Percentiles rank a stretch among this genome's conserved stretches.
Evolutionary conservation across 1,284 basidiomycete genomes (phyloP).

Genomic region (Omphalotus olearius): DNA sequence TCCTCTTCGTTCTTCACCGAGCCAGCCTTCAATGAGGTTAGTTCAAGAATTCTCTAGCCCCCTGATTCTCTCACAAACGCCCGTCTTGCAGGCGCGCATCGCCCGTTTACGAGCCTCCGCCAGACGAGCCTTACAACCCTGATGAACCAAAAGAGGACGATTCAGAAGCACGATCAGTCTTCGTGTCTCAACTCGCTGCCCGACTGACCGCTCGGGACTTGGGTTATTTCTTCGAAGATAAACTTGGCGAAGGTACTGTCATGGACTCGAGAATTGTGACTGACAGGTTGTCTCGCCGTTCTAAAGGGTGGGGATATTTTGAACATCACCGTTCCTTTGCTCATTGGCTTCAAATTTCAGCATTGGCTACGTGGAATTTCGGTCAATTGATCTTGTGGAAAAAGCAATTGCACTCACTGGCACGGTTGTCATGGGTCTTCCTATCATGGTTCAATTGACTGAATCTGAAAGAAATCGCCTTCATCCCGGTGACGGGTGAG

Average conservation of each 20-base stretch:
- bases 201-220: constrained; percentile 93
- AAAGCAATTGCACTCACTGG: constrained; percentile 88
- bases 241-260: constrained; percentile 87
- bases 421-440: constrained; percentile 95
- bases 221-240: constrained; percentile 98
- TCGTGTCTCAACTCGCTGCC: constrained; percentile 96
- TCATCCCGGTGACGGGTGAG: constrained; percentile 79
- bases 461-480: constrained; percentile 94
- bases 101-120: constrained; percentile 64
- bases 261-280: constrained; percentile 95
- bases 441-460: constrained; percentile 93
- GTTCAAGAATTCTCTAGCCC: constrained; percentile 20
- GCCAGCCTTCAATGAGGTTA: constrained; percentile 37
- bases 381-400: constrained; percentile 84
- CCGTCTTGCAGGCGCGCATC: constrained; percentile 53
- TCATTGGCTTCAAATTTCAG: constrained; percentile 24
- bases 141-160: constrained; percentile 83
- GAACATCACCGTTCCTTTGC: constrained; percentile 26
- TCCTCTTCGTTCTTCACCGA: constrained; percentile 27
- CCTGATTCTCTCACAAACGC: constrained; percentile 10
- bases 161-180: constrained; percentile 94
- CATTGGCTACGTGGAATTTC: constrained; percentile 97
- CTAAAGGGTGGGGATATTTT: constrained; percentile 75
- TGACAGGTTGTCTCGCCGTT: constrained; percentile 87
- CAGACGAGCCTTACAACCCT: constrained; percentile 62